Evolutionary conservation across 1,284 basidiomycete genomes (phyloP).

Genomic region (Ceratobasidium sp.): DNA sequence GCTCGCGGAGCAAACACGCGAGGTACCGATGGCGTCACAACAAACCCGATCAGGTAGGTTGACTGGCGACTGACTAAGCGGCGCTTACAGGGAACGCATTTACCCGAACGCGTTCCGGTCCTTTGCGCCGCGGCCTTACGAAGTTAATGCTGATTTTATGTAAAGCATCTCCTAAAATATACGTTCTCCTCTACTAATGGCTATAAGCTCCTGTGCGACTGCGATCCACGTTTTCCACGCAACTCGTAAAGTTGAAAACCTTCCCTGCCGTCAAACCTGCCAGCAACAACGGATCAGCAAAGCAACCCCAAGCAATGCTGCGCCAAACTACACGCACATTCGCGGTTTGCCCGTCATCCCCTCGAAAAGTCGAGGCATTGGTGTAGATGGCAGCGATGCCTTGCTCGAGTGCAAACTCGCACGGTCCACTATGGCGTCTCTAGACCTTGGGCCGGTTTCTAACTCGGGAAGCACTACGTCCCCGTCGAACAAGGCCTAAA

Average conservation of each 20-base stretch:
- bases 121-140: background rate
- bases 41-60: conserved; percentile 27
- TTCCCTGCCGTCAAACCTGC: conserved; percentile 35
- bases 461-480: conserved; percentile 33
- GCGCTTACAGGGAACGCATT: background rate
- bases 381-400: background rate
- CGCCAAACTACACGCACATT: background rate
- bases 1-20: background rate
- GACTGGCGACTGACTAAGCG: conserved; percentile 18
- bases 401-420: conserved; percentile 28
- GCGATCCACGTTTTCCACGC: conserved; percentile 23
- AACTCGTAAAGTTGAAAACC: conserved; percentile 42
- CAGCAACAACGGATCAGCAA: background rate
- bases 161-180: too few relatives aligned
- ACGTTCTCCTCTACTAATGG: too few relatives aligned
- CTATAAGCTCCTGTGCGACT: conserved; percentile 26
- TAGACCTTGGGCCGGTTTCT: background rate
- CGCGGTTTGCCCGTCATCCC: conserved; percentile 15
- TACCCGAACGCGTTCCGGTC: background rate
- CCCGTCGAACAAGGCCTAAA: conserved; percentile 37
- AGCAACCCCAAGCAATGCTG: background rate
- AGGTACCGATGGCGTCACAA: conserved; percentile 9
- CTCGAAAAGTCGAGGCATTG: background rate
- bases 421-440: conserved; percentile 20
- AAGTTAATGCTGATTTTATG: too few relatives aligned